Base-by-base conservation (phyloP, 805 yeast species). In the Candida ipomoeae region DNA sequence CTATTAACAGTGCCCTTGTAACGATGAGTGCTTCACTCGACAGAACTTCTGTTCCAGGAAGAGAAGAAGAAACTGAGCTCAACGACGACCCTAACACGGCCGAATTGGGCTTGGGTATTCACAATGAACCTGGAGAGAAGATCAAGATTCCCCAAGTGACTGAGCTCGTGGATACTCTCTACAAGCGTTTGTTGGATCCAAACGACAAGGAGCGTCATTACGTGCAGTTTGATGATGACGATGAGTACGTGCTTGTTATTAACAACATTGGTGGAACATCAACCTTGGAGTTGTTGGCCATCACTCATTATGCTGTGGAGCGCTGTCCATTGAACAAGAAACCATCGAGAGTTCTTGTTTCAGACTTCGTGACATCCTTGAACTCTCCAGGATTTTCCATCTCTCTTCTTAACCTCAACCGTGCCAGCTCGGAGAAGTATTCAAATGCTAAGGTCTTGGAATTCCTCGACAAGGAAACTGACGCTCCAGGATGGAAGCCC, bases 101-200 rank as follows among this genome's bases (percentile, higher is more conserved):
- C 63, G 98, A 91, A 66, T 77, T 91, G 51, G 98, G 98, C 26
- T 85, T 91, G 83, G 98, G 98, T 41, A 91, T 91, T 53, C 98
- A 91, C 68, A 91, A 91, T 62, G 98, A 91, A 66, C 94, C 96
- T 0, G 97, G 97, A 54, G 83, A 83, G 51, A 79, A 81, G 54
- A 62, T 80, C 35, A 85, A 87, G 15, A 81, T 91, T 58, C 97
- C 97, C 23, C 64, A 80, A 0, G 80, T 89, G 46, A 84, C 81
- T 15, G 79, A 78, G 0, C 69, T 92, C 48, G 51, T 76, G 29
- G 71, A 75, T 23, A 74, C 80, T 31, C 74, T 92, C 73, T 76
- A 85, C 48, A 74, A 82, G 41, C 81, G 81, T 60, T 68, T 91
- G 51, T 62, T 87, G 34, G 83, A 83, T 49, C 66, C 77, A 33